Evolutionary conservation across 2,329 filamentous ascomycete genomes (phyloP), one percentile per base, ranked within the genome.

Genomic region (Penicillium digitatum): DNA sequence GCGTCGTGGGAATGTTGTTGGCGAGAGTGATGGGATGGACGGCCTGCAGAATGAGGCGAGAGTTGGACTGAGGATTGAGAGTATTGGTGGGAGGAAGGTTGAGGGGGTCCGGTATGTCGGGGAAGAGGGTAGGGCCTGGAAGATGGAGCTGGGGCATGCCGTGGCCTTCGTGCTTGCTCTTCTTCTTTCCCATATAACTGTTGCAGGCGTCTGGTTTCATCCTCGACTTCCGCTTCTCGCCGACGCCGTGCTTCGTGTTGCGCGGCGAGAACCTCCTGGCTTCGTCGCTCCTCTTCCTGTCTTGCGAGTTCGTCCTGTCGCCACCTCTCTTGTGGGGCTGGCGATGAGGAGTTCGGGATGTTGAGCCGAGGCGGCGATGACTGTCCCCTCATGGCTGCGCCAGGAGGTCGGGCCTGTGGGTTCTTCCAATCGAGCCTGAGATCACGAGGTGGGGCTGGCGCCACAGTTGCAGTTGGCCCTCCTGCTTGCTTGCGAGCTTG

Each of bases 201-300:
- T 54, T 80, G 76, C 8, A 96, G 75, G 0, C 90, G 81, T 62
- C 86, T 86, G 0, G 90, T 95, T 72, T 96, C 92, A 40, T 84
- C 83, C 34, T 95, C 85, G 11, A 90, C 79, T 51, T 82, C 81
- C 1, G 76, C 78, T 58, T 84, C 58, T 5, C 64, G 66, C 29
- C 52, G 78, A 52, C 76, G 78, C 11, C 68, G 69, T 48, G 48
- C 37, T 20, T 81, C 79, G 52, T 59, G 52, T 42, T 65, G 82
- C 22, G 76, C 75, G 37, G 79, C 76, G 8, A 82, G 70, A 51
- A 82, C 74, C 43, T 79, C 78, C 52, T 78, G 78, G 0, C 81
- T 74, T n/a, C 78, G 75, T 47, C 74, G 76, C 24, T 79, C 76
- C 62, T 81, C 79, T 55, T 80, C 79, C 55, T 77, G 73, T 39